phyloP scores from a whole-genome alignment of 345 rosid species.

The Linum lewisii region DNA sequence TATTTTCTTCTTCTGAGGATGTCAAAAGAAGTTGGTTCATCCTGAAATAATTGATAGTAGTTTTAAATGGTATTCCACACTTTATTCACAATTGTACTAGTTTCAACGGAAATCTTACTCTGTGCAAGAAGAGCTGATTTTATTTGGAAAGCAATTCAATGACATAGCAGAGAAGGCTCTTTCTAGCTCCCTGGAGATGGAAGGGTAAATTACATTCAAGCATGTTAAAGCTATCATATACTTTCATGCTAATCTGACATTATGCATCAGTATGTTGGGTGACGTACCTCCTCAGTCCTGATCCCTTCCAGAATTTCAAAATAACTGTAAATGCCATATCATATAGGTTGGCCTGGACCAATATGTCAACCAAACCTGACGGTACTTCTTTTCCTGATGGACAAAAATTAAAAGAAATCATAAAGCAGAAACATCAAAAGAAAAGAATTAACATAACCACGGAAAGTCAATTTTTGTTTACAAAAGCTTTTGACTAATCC shows the following conservation, averaged over 20 bases:
- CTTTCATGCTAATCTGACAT: neutral
- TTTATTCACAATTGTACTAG: neutral
- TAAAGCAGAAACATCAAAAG: constrained; percentile 11
- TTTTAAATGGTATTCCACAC: neutral
- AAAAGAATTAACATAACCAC: neutral
- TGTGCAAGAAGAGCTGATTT: constrained; percentile 26
- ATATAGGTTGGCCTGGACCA: constrained; percentile 59
- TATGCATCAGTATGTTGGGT: constrained; percentile 10
- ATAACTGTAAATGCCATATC: constrained; percentile 83
- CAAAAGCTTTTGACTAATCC: neutral
- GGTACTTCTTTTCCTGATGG: constrained; percentile 46
- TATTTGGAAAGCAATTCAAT: constrained; percentile 70
- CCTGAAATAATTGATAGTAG: constrained; percentile 36
- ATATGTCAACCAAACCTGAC: constrained; percentile 66
- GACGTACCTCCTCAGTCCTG: constrained; percentile 55
- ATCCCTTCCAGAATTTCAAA: constrained; percentile 72
- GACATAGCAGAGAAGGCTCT: constrained; percentile 66
- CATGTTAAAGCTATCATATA: constrained; percentile 14
- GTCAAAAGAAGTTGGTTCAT: constrained; percentile 42
- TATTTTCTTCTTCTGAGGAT: constrained; percentile 56
- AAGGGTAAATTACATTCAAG: constrained; percentile 12
- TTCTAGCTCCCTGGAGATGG: constrained; percentile 64
- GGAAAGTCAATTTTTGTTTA: neutral
- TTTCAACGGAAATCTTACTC: constrained; percentile 25
- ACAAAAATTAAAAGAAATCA: constrained; percentile 13